Evolutionary conservation across 345 rosid species (phyloP), one percentile per base, ranked within the genome.

Genomic region (Carallia pectinifolia): DNA sequence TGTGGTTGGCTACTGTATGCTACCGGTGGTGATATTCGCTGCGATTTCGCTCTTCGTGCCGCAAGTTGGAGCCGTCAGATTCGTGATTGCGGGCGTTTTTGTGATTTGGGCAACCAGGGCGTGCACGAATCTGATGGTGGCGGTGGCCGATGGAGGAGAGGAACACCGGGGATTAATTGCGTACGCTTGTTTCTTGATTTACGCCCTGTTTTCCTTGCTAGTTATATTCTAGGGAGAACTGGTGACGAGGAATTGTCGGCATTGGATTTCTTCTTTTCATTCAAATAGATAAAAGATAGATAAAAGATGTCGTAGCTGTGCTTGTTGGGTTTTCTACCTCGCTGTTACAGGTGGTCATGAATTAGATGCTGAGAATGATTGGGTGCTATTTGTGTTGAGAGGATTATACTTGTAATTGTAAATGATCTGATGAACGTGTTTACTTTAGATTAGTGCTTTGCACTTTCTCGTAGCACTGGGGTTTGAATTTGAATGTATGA

Each of bases 171-270:
- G 96, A 34, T 78, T 92, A 83, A 81, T 96, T 44, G 83, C 93
- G 80, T 92, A 92, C 79, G 98, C 95, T 61, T 96, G 99, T 80
- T 89, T 96, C 88, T 85, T 96, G 83, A 92, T 92, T 77, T 90
- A 96, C 77, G 78, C 92, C 62, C 77, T 92, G 61, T 96, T 92
- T 83, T 96, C 99, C 1, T 88, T 96, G 84, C 96, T 92, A 58
- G 99, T 95, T 75, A 81, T 95, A 76, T 92, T 95, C 79, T 92
- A 73, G 77, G 15, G 8, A 12, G 60, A 53, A 38, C 39, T 27
- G 9, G 36, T 29, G 38, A 34, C 36, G 40, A 19, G 62, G 47
- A 23, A 56, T 47, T 15, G 23, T 23, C 23, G 62, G 40, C 37
- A 9, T 52, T 3, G 40, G 39, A 31, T 56, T 40, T 16, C 30